phyloP scores from a whole-genome alignment of 2,329 filamentous ascomycete genomes.

The Apiospora arundinis region DNA sequence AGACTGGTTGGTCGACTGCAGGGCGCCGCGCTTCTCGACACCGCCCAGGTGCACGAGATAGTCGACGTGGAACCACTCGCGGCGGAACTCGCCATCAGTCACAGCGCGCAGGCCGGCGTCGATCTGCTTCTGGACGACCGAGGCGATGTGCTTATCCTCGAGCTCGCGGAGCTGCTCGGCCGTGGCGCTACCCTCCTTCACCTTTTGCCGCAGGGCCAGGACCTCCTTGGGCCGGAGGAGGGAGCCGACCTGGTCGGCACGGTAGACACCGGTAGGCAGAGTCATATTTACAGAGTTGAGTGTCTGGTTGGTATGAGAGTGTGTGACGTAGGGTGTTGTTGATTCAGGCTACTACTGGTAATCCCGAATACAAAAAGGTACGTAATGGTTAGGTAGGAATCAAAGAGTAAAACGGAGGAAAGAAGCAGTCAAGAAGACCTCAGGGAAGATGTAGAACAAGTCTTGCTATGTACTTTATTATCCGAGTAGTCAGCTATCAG shows the following conservation, averaged over 20 bases:
- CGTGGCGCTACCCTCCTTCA: constrained; percentile 49
- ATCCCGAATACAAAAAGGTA: not conserved
- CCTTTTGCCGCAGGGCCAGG: constrained; percentile 55
- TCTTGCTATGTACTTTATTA: not conserved
- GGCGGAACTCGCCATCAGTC: constrained; percentile 63
- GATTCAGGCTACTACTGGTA: constrained; percentile 16
- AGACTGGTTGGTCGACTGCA: constrained; percentile 50
- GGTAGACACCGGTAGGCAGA: constrained; percentile 50
- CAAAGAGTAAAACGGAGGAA: not conserved
- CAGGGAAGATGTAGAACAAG: not conserved
- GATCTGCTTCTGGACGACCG: constrained; percentile 56
- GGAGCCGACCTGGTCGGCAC: constrained; percentile 63
- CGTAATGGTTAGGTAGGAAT: constrained; percentile 1
- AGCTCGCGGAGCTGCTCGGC: constrained; percentile 53
- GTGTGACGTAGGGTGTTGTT: not conserved
- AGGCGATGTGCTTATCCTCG: constrained; percentile 56
- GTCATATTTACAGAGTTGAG: constrained; percentile 38
- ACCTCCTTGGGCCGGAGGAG: constrained; percentile 58
- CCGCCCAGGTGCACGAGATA: constrained; percentile 61
- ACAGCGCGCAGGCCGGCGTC: constrained; percentile 55
- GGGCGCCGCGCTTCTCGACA: constrained; percentile 56
- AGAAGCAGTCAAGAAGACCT: not conserved
- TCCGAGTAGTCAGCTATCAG: not conserved
- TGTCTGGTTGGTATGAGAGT: not conserved
- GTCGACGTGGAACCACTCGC: constrained; percentile 64